These are phyloP conservation scores for Cladosporium colombiae DNA, from an alignment of 2,329 filamentous ascomycete species.

Conservation along the genomic window DNA sequence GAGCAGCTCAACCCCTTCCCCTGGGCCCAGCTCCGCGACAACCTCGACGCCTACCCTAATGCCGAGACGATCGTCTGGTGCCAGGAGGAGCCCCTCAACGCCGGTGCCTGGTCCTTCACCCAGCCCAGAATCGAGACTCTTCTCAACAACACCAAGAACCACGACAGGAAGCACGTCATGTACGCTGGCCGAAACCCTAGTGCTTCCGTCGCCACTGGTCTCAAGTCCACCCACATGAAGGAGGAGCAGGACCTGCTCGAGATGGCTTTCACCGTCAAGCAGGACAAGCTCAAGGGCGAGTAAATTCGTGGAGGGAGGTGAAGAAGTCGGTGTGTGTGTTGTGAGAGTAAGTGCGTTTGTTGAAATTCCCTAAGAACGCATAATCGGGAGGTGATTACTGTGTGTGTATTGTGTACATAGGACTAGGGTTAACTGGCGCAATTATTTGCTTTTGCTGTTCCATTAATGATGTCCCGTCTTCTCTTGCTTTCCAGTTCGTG, in stretches of 20 bases:
- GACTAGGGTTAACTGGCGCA: conserved; percentile 15
- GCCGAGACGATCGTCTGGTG: conserved; percentile 96
- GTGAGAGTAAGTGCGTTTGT: conserved; percentile 11
- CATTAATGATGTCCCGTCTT: neutral
- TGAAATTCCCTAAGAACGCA: conserved; percentile 13
- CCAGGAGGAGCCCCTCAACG: conserved; percentile 97
- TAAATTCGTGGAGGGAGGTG: conserved; percentile 36
- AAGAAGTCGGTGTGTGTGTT: neutral
- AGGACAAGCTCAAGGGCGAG: conserved; percentile 68
- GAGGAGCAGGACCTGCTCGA: conserved; percentile 85
- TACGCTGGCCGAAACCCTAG: conserved; percentile 94
- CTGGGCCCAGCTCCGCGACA: conserved; percentile 94
- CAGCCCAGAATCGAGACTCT: conserved; percentile 97
- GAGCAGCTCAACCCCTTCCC: conserved; percentile 99
- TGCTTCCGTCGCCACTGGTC: conserved; percentile 88
- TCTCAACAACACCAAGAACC: conserved; percentile 87
- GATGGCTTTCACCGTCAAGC: conserved; percentile 62
- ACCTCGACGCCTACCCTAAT: conserved; percentile 95
- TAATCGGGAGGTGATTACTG: neutral
- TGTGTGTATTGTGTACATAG: conserved; percentile 21
- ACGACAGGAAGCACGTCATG: conserved; percentile 93
- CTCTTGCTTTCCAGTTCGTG: neutral
- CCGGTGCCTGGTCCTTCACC: conserved; percentile 94
- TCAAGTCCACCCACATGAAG: conserved; percentile 85
- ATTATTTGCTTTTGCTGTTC: conserved; percentile 14